Evolutionary conservation across 345 rosid species (phyloP), one percentile per base, ranked within the genome.

Genomic region (Fremontodendron californicum): DNA sequence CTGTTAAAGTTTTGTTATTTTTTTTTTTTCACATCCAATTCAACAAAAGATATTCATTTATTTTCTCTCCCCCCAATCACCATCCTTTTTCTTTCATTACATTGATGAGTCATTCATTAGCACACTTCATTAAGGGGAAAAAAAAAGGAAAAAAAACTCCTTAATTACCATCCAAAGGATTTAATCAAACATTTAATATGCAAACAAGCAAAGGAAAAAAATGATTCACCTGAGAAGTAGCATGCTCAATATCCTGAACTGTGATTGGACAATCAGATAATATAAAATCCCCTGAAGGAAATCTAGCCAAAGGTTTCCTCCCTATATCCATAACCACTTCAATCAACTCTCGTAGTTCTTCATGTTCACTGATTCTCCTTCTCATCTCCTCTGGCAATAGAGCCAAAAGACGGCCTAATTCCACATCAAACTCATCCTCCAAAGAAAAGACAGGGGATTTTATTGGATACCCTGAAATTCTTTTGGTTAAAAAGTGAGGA

Each of bases 261-360:
- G 82, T 81, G 79, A 94, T 89, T n/a, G 87, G 84, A 1, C 75
- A 86, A 51, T 92, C 92, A 11, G 94, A 89, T 75, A 92, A n/a
- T 27, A 86, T 78, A 39, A 91, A 89, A 67, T 94, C 98, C n/a
- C 98, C 98, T 1, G 93, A 89, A 19, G 97, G 98, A 77, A 93
- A 94, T 62, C 98, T 86, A 27, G 97, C 95, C 15, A 92, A 81
- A 16, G 97, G 98, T 55, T 82, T 86, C 62, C 98, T 92, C 43
- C 98, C 98, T 82, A 94, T 84, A 79, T 91, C 97, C 94, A 93
- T 83, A 49, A 93, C 95, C 80, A 93, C 91, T 84, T 94, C 98
- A 25, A 93, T 88, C 78, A 94, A 74, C 58, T 90, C 87, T 37
- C 71, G 71, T 18, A 83, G 80, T 73, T 94, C 93, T 49, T 86